phyloP scores from a whole-genome alignment of 2,329 filamentous ascomycete species.

The Alternaria gansuensis region DNA sequence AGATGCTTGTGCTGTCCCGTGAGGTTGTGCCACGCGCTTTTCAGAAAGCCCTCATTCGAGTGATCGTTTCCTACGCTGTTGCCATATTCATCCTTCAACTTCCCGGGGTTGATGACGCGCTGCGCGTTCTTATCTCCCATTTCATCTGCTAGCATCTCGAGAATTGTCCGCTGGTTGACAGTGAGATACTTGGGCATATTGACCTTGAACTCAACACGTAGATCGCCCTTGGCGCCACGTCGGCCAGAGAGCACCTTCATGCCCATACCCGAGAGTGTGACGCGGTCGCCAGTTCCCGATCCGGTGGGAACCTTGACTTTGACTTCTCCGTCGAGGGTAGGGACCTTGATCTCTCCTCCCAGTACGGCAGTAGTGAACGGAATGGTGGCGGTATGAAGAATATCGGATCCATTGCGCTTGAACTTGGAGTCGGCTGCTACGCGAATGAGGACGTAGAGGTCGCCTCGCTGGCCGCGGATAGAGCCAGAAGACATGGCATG shows the following conservation, averaged over 20 bases:
- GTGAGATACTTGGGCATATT: conserved; percentile 93
- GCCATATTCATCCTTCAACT: conserved; percentile 51
- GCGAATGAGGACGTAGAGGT: conserved; percentile 89
- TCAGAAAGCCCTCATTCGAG: conserved; percentile 88
- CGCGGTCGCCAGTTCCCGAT: conserved; percentile 89
- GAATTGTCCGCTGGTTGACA: conserved; percentile 87
- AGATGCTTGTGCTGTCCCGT: conserved; percentile 71
- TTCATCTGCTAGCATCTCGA: conserved; percentile 97
- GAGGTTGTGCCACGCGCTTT: conserved; percentile 90
- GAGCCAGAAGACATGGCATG: conserved; percentile 69
- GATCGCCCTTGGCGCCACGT: conserved; percentile 76
- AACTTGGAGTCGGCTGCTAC: conserved; percentile 93
- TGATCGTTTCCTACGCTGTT: conserved; percentile 55
- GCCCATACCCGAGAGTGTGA: conserved; percentile 88
- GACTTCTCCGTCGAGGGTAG: conserved; percentile 88
- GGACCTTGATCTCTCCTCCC: conserved; percentile 87
- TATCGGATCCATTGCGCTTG: conserved; percentile 84
- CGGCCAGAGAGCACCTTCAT: conserved; percentile 78
- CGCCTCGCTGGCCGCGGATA: conserved; percentile 73
- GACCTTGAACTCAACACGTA: conserved; percentile 94
- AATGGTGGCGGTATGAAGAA: conserved; percentile 89
- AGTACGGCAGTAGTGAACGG: conserved; percentile 92
- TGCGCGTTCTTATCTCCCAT: conserved; percentile 92
- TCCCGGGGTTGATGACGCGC: conserved; percentile 84
- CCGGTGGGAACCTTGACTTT: conserved; percentile 91